These are phyloP conservation scores for Phalaenopsis equestris DNA, from an alignment of 106 monocot species.

Conservation along the genomic window DNA sequence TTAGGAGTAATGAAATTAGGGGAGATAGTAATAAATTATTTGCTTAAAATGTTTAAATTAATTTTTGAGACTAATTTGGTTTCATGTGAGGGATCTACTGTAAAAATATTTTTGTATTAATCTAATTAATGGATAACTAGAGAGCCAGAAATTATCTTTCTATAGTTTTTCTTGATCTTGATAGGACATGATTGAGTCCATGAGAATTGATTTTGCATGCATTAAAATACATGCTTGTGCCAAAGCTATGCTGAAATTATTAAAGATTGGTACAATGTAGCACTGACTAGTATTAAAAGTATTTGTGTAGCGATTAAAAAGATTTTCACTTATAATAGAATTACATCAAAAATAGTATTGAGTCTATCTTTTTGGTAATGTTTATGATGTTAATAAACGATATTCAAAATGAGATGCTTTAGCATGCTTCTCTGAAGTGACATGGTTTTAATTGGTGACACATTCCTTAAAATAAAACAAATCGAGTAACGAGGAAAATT, in stretches of 20 bases:
- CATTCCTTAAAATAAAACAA: not conserved
- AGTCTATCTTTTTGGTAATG: not conserved
- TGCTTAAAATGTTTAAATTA: not conserved
- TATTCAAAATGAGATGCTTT: not conserved
- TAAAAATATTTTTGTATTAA: not conserved
- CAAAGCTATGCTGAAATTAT: not conserved
- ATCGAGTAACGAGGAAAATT: not conserved
- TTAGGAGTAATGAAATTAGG: not conserved
- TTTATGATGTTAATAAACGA: not conserved
- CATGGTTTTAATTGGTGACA: not conserved
- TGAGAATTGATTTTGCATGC: not conserved
- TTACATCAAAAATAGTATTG: not conserved
- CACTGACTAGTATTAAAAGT: not conserved
- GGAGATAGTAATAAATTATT: not conserved
- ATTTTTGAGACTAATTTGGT: not conserved
- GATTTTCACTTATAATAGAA: not conserved
- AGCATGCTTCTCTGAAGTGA: not conserved
- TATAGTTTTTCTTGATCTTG: not conserved
- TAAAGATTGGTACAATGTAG: not conserved
- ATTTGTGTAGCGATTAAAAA: not conserved
- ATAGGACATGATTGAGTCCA: not conserved
- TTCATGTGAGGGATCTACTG: not conserved
- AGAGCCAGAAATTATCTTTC: not conserved
- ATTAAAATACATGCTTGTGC: not conserved
- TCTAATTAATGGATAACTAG: not conserved